Conservation (phyloP, 345 rosid genomes). For the Excoecaria cochinchinensis region DNA sequence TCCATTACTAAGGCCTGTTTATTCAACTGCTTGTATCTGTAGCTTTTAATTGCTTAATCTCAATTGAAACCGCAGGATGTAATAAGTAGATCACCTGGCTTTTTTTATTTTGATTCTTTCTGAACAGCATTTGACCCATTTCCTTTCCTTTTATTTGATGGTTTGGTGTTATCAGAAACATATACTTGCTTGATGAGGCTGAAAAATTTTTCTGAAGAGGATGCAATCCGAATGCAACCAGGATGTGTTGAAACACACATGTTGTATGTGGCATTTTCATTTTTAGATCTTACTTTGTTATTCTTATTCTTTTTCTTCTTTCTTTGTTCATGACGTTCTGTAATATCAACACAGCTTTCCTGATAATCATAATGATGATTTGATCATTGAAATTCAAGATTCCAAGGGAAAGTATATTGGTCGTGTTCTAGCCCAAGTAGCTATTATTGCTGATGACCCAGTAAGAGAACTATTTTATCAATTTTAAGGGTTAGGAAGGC, state of each 20-base stretch:
- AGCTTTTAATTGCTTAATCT: background rate
- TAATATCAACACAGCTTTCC: constrained; percentile 19
- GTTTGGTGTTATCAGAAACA: constrained; percentile 17
- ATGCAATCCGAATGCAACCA: constrained; percentile 30
- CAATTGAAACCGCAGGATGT: background rate
- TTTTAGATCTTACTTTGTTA: background rate
- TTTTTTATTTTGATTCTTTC: constrained; percentile 3
- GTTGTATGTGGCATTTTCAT: constrained; percentile 23
- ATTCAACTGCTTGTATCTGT: background rate
- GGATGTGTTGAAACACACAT: constrained; percentile 25
- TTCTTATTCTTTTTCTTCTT: background rate
- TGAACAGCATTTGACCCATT: background rate
- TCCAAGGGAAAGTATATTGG: constrained; percentile 26
- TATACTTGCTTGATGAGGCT: constrained; percentile 25
- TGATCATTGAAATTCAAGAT: constrained; percentile 30
- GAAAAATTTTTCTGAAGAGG: constrained; percentile 29
- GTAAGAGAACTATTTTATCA: constrained; percentile 13
- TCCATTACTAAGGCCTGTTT: background rate
- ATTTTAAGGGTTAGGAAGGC: background rate
- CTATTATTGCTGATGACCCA: constrained; percentile 31
- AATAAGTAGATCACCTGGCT: background rate
- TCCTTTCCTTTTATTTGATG: background rate
- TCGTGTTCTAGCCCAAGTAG: constrained; percentile 26
- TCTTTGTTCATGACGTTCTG: background rate
- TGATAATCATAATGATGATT: constrained; percentile 28